Evolutionary conservation across 345 rosid species (phyloP).

Genomic region (Acer negundo): DNA sequence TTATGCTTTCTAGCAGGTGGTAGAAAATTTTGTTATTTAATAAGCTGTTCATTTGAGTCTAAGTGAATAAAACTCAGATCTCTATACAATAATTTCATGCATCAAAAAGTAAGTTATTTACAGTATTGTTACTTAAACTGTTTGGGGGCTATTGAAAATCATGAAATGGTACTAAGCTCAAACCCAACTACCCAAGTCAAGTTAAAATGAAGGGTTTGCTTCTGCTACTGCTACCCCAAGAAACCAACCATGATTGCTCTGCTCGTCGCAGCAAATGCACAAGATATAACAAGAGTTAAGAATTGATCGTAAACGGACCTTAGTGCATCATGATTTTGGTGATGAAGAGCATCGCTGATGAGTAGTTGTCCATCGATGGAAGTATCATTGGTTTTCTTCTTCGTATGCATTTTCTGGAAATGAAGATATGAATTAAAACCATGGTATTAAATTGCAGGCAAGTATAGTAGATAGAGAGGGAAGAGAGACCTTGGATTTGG

Average conservation of each 20-base stretch:
- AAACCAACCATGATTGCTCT: no score
- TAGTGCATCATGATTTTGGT: conserved; percentile 14
- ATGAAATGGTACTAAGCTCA: no score
- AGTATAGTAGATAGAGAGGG: background rate
- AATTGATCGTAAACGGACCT: conserved; percentile 20
- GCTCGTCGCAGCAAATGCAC: no score
- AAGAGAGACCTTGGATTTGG: conserved; percentile 47
- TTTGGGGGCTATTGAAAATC: background rate
- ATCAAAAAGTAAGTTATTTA: no score
- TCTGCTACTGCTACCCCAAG: no score
- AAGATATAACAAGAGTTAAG: no score
- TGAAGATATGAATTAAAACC: background rate
- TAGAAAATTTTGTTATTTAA: background rate
- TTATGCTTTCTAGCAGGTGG: background rate
- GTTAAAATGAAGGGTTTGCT: no score
- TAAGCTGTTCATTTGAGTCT: no score
- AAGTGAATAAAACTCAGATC: no score
- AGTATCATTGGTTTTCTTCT: conserved; percentile 19
- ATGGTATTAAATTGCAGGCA: background rate
- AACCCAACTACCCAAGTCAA: no score
- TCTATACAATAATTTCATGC: no score
- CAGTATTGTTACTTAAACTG: background rate
- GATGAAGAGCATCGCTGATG: background rate
- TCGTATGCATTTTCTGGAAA: conserved; percentile 47
- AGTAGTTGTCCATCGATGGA: conserved; percentile 19